Conservation (phyloP, 1,139 yeast genomes). For the Taphrina flavorubra region DNA sequence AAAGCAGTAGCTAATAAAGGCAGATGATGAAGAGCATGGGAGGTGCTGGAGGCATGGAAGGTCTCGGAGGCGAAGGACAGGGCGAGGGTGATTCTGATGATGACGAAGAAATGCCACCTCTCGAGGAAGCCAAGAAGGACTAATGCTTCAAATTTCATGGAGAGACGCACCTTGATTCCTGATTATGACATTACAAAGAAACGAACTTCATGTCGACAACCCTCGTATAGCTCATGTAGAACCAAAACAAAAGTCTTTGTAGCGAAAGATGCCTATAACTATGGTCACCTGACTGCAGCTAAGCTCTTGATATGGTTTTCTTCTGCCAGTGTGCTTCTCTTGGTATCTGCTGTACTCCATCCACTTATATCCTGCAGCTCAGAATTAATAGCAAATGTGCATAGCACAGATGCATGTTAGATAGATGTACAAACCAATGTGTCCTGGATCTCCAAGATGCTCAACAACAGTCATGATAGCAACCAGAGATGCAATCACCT, state of each 20-base stretch:
- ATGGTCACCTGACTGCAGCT: no score
- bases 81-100: constrained; percentile 43
- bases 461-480: no score
- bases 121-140: constrained; percentile 41
- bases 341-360: no score
- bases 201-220: constrained; percentile 7
- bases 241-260: background rate
- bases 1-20: background rate
- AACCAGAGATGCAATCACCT: no score
- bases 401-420: no score
- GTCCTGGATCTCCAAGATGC: no score
- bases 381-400: no score
- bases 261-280: no score
- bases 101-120: constrained; percentile 45
- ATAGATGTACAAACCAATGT: no score
- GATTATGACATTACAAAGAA: constrained; percentile 3
- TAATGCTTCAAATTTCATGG: background rate
- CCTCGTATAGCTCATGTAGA: constrained; percentile 11
- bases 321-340: no score
- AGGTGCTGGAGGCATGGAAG: constrained; percentile 30
- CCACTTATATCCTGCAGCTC: no score
- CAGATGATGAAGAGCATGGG: constrained; percentile 35
- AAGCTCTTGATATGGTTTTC: no score
- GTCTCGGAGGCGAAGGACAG: constrained; percentile 3
- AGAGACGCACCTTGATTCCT: background rate